phyloP scores from a whole-genome alignment of 2,329 filamentous ascomycete species.

The Bimuria novae-zelandiae region DNA sequence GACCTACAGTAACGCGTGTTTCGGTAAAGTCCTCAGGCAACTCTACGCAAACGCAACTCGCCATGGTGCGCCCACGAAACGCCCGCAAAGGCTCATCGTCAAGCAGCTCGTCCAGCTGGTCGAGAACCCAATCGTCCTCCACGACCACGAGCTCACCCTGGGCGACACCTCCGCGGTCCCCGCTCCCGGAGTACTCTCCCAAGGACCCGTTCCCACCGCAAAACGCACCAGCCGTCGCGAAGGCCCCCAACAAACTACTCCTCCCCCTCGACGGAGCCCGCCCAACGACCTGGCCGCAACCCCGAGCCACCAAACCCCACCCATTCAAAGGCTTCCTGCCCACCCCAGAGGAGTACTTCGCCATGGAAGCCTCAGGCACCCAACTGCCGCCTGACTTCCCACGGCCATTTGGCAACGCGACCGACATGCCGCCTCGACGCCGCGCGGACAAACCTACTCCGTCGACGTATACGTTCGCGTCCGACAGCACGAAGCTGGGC shows the following conservation, averaged over 20 bases:
- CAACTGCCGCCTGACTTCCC: conserved; percentile 22
- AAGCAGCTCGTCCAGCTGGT: conserved; percentile 21
- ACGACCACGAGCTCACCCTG: conserved; percentile 26
- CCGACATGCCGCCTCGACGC: conserved; percentile 27
- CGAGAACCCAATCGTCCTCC: conserved; percentile 27
- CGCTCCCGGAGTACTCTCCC: conserved; percentile 20
- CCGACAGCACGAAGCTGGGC: conserved; percentile 54
- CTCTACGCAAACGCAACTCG: conserved; percentile 42
- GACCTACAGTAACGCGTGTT: conserved; percentile 37
- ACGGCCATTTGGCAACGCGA: conserved; percentile 16
- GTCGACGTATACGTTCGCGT: conserved; percentile 50
- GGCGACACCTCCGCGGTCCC: conserved; percentile 22
- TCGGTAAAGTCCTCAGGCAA: conserved; percentile 25
- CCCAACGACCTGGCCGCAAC: conserved; percentile 31
- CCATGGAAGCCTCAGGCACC: conserved; percentile 13
- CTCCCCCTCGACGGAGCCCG: conserved; percentile 29
- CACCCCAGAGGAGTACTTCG: conserved; percentile 8
- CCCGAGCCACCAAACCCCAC: conserved; percentile 16
- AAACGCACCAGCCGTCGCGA: conserved; percentile 4
- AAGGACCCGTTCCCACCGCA: conserved; percentile 18
- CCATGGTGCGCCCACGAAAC: conserved; percentile 41
- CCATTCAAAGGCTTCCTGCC: conserved; percentile 8
- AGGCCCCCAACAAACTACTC: conserved; percentile 19
- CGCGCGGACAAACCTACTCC: conserved; percentile 42
- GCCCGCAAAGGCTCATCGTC: conserved; percentile 28